Conservation (phyloP, 2,329 filamentous ascomycete species). For the Trichoderma guizhouense region DNA sequence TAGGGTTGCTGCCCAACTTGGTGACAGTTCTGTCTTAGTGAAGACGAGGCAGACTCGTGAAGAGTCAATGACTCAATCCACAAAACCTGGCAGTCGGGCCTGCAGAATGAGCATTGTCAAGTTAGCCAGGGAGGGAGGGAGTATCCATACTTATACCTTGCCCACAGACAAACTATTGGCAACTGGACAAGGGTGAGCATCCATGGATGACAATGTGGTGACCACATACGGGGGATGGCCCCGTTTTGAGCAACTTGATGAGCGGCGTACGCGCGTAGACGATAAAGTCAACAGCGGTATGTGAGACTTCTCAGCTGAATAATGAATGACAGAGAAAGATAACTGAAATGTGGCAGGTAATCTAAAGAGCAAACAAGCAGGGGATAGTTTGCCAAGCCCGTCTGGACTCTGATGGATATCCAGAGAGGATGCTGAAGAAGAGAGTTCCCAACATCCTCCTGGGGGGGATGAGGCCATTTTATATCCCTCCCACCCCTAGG, state of each 20-base stretch:
- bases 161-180: background rate
- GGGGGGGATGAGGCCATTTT: background rate
- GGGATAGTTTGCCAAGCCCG: background rate
- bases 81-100: no score
- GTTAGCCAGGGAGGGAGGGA: background rate
- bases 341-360: background rate
- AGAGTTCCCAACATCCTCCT: background rate
- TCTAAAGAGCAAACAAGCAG: background rate
- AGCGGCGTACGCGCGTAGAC: slow-evolving; percentile 5
- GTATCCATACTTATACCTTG: background rate
- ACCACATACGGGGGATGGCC: background rate
- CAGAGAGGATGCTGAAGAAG: background rate
- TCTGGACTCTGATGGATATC: background rate
- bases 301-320: no score
- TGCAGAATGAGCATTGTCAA: background rate
- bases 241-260: background rate
- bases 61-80: background rate
- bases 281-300: background rate
- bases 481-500: background rate
- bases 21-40: background rate
- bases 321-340: background rate
- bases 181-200: background rate
- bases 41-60: background rate
- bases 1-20: background rate
- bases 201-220: background rate